These are phyloP conservation scores for Austroboletus eburneus DNA, from an alignment of 768 basidiomycete species.

Conservation along the genomic window DNA sequence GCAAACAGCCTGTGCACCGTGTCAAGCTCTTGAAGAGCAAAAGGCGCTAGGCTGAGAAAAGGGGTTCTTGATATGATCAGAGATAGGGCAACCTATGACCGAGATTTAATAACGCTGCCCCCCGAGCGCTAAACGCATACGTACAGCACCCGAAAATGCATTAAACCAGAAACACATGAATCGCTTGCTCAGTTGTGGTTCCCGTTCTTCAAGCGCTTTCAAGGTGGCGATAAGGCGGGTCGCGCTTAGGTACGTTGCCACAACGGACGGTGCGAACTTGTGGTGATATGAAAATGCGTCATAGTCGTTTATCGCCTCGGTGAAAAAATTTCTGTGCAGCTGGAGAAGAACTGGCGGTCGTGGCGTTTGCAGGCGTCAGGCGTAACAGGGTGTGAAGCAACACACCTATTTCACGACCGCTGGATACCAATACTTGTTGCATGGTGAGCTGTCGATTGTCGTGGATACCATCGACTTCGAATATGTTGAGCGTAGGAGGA, in stretches of 20 bases:
- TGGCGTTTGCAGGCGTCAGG: conserved; percentile 1
- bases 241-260: conserved; percentile 62
- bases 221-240: conserved; percentile 55
- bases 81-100: conserved; percentile 54
- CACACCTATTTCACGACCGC: conserved; percentile 61
- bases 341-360: conserved; percentile 53
- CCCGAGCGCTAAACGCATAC: conserved; percentile 21
- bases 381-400: conserved; percentile 3
- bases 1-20: conserved; percentile 53
- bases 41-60: conserved; percentile 50
- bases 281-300: conserved; percentile 56
- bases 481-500: conserved; percentile 47
- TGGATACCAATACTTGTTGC: conserved; percentile 59
- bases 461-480: conserved; percentile 33
- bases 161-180: conserved; percentile 76
- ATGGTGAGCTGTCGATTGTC: conserved; percentile 53
- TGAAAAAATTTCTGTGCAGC: conserved; percentile 64
- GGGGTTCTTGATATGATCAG: conserved; percentile 63
- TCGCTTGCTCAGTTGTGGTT: conserved; percentile 58
- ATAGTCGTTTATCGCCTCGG: conserved; percentile 53
- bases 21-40: conserved; percentile 60
- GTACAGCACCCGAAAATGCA: conserved; percentile 65
- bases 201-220: conserved; percentile 51
- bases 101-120: background rate
- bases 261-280: conserved; percentile 62